phyloP scores from a whole-genome alignment of 371 early-diverging fungal genomes.

The Rhizopus microsporus region DNA sequence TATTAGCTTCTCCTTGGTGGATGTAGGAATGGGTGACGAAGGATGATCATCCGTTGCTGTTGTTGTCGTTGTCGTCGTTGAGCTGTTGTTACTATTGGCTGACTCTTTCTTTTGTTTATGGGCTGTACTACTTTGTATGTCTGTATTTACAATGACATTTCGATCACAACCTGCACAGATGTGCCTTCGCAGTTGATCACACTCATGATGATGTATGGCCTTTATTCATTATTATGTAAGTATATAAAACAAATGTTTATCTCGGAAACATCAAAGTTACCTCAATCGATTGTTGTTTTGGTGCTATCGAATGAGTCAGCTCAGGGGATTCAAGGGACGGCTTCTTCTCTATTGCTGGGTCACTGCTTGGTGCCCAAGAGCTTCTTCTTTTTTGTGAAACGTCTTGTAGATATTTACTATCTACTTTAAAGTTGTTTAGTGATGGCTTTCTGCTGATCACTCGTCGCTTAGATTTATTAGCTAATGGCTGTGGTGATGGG shows the following conservation, averaged over 20 bases:
- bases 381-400: constrained; percentile 9
- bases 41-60: neutral
- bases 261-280: neutral
- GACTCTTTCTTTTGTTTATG: neutral
- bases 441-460: constrained; percentile 1
- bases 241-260: neutral
- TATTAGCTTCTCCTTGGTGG: neutral
- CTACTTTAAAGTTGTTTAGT: neutral
- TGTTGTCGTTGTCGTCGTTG: constrained; percentile 1
- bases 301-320: neutral
- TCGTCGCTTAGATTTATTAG: neutral
- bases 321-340: constrained; percentile 14
- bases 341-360: neutral
- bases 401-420: too few relatives aligned
- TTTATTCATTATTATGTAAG: neutral
- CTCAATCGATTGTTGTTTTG: constrained; percentile 8
- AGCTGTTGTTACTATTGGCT: constrained; percentile 1
- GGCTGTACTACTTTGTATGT: constrained; percentile 2
- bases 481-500: neutral
- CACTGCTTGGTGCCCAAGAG: constrained; percentile 8
- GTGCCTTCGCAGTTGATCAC: constrained; percentile 16
- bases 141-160: constrained; percentile 21
- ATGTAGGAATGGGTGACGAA: constrained; percentile 18
- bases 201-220: neutral
- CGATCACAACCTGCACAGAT: constrained; percentile 32